Evolutionary conservation across 805 yeast genomes (phyloP), one percentile per base, ranked within the genome.

Genomic region (Yarrowia deformans): DNA sequence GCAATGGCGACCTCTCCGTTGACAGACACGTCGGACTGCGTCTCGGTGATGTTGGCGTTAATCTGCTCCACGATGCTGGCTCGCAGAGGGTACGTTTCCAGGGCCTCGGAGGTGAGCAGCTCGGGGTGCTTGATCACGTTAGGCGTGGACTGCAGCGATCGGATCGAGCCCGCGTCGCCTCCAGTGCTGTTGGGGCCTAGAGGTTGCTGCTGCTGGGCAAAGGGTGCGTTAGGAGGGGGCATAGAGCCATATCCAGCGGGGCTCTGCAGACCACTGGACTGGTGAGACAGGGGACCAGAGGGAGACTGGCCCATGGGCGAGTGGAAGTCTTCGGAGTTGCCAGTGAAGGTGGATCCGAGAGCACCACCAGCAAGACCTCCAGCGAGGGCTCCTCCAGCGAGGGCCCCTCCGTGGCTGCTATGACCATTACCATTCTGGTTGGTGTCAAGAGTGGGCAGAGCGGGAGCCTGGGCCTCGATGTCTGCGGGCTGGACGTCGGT

Each of bases 1-100:
- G 89, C 89, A 77, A 93, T 85, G 0, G 97, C 97, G 73, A 93
- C 82, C 79, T 94, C 98, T 67, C 98, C 98, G 69, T 89, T 84
- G 13, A 88, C 83, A 75, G 88, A 87, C 8, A 91, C 84, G 43
- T 85, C 83, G 13, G 78, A 77, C 45, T 88, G 80, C 54, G 96
- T 97, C 74, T 88, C 91, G 71, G 85, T 86, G 78, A 88, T 88
- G 19, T 84, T 83, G 6, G 92, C 97, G 75, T 87, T 88, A 71
- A 91, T 82, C 13, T 90, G 87, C 79, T 94, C 98, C n/a, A 95
- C 93, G 72, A 93, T 81, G 58, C 96, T 89, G 2, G 69, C 60
- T 42, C 61, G 60, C 32, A 66, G 40, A 35, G 93, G 88, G 74
- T 89, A 91, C 72, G 94, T 71, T 23, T 79, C 79, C 35, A 48